phyloP scores from a whole-genome alignment of 768 basidiomycete species.

The Sporobolomyces pararoseus region DNA sequence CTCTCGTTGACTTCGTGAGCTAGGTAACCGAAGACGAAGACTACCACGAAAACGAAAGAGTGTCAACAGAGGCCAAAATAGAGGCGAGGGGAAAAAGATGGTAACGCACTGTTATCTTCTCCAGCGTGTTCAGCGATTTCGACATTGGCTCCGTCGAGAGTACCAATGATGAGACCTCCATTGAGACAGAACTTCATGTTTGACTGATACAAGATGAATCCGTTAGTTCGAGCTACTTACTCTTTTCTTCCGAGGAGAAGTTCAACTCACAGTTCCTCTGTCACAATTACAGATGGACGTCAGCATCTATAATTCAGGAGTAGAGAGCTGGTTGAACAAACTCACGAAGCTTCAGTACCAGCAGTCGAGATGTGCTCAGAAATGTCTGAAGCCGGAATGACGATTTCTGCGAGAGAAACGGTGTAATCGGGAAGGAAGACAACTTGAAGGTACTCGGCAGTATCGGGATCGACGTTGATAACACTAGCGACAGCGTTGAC shows the following conservation, averaged over 20 bases:
- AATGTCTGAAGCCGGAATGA: constrained; percentile 74
- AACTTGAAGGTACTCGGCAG: constrained; percentile 71
- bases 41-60: background rate
- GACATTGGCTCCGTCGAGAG: constrained; percentile 82
- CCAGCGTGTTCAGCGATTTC: constrained; percentile 97
- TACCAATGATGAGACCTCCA: constrained; percentile 66
- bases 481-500: constrained; percentile 68
- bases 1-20: constrained; percentile 72
- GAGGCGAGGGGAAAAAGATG: background rate
- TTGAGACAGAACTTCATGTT: constrained; percentile 71
- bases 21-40: constrained; percentile 79
- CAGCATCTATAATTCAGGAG: too few species aligned
- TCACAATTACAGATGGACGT: constrained; percentile 36
- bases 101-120: constrained; percentile 51
- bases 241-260: constrained; percentile 60
- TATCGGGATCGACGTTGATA: constrained; percentile 79
- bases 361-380: constrained; percentile 96
- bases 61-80: background rate
- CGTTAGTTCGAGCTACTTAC: constrained; percentile 55
- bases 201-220: background rate
- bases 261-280: constrained; percentile 49
- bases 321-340: too few species aligned
- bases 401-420: constrained; percentile 47
- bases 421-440: constrained; percentile 97
- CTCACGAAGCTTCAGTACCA: constrained; percentile 74